A percentile compares a stretch with the other conserved stretches of the same genome.
phyloP scores from a whole-genome alignment of 495 filamentous ascomycete species.

The Penicillium malachiteum region DNA sequence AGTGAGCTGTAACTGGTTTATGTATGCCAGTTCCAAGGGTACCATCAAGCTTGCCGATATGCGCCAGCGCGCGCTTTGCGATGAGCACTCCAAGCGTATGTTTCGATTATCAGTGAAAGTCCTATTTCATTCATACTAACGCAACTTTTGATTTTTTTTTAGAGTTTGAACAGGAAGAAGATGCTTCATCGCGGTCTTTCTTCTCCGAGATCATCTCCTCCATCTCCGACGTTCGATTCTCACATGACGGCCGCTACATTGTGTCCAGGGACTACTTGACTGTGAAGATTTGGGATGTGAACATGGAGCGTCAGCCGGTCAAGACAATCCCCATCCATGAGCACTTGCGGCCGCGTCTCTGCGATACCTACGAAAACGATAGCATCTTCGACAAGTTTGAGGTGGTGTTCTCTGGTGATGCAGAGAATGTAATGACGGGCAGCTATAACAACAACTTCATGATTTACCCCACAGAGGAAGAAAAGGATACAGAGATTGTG shows the following conservation, averaged over 20 bases:
- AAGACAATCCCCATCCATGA: conserved; percentile 99
- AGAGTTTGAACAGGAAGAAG: conserved; percentile 99
- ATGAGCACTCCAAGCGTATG: conserved; percentile 92
- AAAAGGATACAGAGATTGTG: conserved; percentile 95
- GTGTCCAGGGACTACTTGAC: conserved; percentile 97
- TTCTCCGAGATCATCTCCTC: conserved; percentile 99
- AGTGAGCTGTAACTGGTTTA: conserved; percentile 98
- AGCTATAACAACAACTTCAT: conserved; percentile 99
- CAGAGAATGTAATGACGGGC: conserved; percentile 98
- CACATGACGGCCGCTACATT: conserved; percentile 93
- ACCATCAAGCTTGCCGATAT: conserved; percentile 99
- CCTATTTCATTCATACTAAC: neutral
- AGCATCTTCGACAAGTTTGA: conserved; percentile 99
- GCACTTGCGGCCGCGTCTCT: conserved; percentile 88
- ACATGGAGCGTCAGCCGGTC: conserved; percentile 94
- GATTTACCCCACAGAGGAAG: conserved; percentile 96
- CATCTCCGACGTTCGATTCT: conserved; percentile 97
- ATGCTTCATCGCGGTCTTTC: conserved; percentile 97
- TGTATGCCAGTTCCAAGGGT: conserved; percentile 99
- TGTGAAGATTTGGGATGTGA: conserved; percentile 99
- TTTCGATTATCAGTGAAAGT: conserved; percentile 8
- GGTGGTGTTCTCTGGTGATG: conserved; percentile 97
- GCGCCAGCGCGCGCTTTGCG: conserved; percentile 92
- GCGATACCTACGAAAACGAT: conserved; percentile 98
- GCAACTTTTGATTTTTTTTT: conserved; percentile 4